Evolutionary conservation across 352 stramenopile species (phyloP).

Genomic region (Pythium grandisporangium): DNA sequence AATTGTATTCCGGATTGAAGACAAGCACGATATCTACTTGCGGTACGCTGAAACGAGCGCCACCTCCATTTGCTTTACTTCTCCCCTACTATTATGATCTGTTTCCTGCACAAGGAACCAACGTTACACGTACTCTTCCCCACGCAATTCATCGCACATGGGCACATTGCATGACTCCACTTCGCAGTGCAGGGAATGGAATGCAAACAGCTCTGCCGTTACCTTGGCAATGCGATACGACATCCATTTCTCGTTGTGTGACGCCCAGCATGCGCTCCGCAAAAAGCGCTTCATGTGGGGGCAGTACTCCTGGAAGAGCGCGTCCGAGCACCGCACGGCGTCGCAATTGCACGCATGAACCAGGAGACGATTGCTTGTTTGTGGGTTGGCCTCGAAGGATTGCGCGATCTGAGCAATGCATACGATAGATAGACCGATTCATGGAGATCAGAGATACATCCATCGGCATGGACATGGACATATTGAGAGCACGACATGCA

Average conservation of each 20-base stretch:
- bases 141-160: slow-evolving; percentile 13
- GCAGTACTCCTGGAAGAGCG: slow-evolving; percentile 32
- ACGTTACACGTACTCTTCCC: slow-evolving; percentile 17
- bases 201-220: slow-evolving; percentile 41
- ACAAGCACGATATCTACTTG: no score
- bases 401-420: slow-evolving; percentile 25
- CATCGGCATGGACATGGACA: background rate
- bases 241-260: slow-evolving; percentile 46
- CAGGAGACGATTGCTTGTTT: slow-evolving; percentile 40
- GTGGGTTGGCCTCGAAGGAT: slow-evolving; percentile 23
- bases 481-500: background rate
- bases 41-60: no score
- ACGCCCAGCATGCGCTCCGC: slow-evolving; percentile 56
- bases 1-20: no score
- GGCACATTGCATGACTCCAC: slow-evolving; percentile 12
- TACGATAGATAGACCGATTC: background rate
- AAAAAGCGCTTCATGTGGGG: slow-evolving; percentile 59
- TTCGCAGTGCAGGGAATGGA: slow-evolving; percentile 34
- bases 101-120: no score
- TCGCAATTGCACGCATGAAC: slow-evolving; percentile 57
- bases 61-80: no score
- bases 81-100: no score
- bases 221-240: slow-evolving; percentile 29
- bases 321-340: slow-evolving; percentile 22
- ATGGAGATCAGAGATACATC: background rate